Evolutionary conservation across 2,329 filamentous ascomycete genomes (phyloP), one percentile per base, ranked within the genome.

Genomic region (Mycosphaerelloides madeirae): DNA sequence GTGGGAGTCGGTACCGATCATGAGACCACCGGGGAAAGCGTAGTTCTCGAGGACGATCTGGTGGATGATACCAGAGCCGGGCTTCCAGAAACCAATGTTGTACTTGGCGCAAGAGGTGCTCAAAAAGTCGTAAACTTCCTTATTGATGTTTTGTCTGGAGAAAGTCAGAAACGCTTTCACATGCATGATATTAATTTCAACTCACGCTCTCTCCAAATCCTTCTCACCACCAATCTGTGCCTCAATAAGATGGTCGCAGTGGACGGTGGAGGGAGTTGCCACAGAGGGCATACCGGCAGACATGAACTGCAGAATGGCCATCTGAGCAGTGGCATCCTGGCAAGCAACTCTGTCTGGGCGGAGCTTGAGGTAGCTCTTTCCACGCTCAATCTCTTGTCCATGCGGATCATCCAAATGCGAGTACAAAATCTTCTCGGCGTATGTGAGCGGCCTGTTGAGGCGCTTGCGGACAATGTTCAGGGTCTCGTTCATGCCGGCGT

Each of bases 221-320:
- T 96, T 93, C 55, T 78, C 81, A 61, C 90, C 90, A 67, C 93
- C 93, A 63, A 91, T 68, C 74, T 97, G 91, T 51, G 91, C 93
- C 79, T 97, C 91, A 71, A 98, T 98, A 79, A 98, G 82, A 75
- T 98, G 93, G 72, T 98, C 93, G 68, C 93, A 97, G 81, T 98
- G 93, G 54, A 98, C 91, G 38, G 91, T 97, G 61, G 85, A 83
- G 40, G 93, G 93, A 63, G 94, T 97, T 53, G 90, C 90, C 51
- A 97, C 93, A 18, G 85, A 84, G 57, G 88, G 87, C 87, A 98
- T 91, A 69, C 91, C 91, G 50, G 93, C 91, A 44, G 88, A 95
- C 90, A 98, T 98, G 81, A 98, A 98, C 77, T 98, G 93, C 48
- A 98, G 80, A 59, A 98, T 95, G 55, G 93, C 93, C 93, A 98